These are phyloP conservation scores for Linum usitatissimum DNA, from an alignment of 345 rosid genomes.

Conservation along the genomic window DNA sequence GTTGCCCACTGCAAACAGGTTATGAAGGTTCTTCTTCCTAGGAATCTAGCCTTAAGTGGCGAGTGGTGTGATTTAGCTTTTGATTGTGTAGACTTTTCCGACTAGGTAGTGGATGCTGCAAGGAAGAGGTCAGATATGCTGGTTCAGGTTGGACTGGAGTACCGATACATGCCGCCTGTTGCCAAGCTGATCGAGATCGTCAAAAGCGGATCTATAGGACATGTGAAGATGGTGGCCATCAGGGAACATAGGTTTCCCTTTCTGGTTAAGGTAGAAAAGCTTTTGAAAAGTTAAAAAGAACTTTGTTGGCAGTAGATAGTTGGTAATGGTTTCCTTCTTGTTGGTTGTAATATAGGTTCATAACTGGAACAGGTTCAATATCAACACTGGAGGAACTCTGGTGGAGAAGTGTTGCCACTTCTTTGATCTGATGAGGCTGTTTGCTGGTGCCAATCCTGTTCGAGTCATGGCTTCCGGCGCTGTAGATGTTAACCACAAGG, in stretches of 20 bases:
- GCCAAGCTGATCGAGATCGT: conserved; percentile 80
- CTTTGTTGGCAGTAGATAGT: conserved; percentile 1
- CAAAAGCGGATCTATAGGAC: conserved; percentile 53
- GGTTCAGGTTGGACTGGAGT: conserved; percentile 90
- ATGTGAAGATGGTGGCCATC: conserved; percentile 82
- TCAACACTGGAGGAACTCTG: conserved; percentile 78
- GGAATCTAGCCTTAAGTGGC: background rate
- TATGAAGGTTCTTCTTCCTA: too few relatives aligned
- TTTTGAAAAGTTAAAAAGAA: too few relatives aligned
- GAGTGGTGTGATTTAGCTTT: background rate
- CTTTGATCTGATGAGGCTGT: conserved; percentile 89
- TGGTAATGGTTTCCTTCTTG: conserved; percentile 6
- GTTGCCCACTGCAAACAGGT: conserved; percentile 83
- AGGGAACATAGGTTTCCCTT: conserved; percentile 90
- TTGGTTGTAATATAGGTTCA: conserved; percentile 41
- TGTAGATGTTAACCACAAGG: conserved; percentile 83
- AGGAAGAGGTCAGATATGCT: conserved; percentile 67
- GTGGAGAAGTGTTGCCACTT: conserved; percentile 99
- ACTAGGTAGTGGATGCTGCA: conserved; percentile 71
- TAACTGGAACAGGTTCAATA: conserved; percentile 91
- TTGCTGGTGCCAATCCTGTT: conserved; percentile 75
- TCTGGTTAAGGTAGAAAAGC: conserved; percentile 59
- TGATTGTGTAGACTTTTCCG: conserved; percentile 8
- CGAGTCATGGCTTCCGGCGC: conserved; percentile 94
- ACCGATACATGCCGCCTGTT: conserved; percentile 88